Evolutionary conservation across 805 yeast species (phyloP).

Genomic region (Cyberlindnera americana): DNA sequence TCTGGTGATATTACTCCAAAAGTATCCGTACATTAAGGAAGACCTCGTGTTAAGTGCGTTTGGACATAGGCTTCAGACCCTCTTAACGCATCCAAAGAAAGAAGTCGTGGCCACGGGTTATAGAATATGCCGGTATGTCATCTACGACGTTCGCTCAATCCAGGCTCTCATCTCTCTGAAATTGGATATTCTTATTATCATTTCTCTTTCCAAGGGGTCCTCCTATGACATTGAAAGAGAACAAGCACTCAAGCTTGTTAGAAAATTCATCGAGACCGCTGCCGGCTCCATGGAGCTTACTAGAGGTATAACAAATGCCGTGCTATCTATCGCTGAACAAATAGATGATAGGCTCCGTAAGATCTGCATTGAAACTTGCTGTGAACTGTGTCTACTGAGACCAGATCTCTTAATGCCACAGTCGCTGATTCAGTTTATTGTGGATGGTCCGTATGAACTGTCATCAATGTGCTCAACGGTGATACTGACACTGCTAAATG

Average conservation of each 20-base stretch:
- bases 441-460: slow-evolving; percentile 51
- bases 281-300: slow-evolving; percentile 52
- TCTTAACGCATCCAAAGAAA: slow-evolving; percentile 54
- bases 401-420: slow-evolving; percentile 42
- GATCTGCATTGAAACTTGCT: slow-evolving; percentile 49
- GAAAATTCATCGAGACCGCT: slow-evolving; percentile 55
- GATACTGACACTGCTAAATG: slow-evolving; percentile 53
- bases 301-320: slow-evolving; percentile 61
- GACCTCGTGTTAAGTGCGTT: slow-evolving; percentile 62
- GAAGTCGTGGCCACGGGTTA: slow-evolving; percentile 74
- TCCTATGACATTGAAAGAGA: slow-evolving; percentile 60
- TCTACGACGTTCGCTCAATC: slow-evolving; percentile 53
- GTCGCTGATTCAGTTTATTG: slow-evolving; percentile 41
- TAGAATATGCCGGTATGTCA: slow-evolving; percentile 63
- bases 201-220: slow-evolving; percentile 59
- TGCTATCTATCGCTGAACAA: slow-evolving; percentile 60
- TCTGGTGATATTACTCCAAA: slow-evolving; percentile 51
- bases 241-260: slow-evolving; percentile 69
- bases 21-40: slow-evolving; percentile 55
- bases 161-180: slow-evolving; percentile 49
- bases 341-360: slow-evolving; percentile 47
- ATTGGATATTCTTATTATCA: slow-evolving; percentile 59
- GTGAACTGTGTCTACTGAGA: slow-evolving; percentile 45
- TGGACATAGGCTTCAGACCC: slow-evolving; percentile 52
- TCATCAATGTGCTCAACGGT: slow-evolving; percentile 43